Base-by-base conservation (phyloP, 441 rosid genomes). In the Sinapis alba region DNA sequence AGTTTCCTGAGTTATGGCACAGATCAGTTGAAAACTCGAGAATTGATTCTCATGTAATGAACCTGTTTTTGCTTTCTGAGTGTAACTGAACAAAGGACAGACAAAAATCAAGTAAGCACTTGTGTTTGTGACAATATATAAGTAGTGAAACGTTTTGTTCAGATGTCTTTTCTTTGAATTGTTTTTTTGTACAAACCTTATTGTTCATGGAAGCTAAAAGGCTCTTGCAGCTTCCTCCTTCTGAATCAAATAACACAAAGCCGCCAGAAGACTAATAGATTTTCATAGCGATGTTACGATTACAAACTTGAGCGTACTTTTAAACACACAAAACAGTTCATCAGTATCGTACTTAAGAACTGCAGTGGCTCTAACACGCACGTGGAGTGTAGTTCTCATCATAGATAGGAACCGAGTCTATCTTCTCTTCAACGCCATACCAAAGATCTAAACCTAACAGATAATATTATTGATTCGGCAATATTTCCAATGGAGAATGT, bases 341-440 rank as follows among this genome's bases (percentile, higher is more conserved):
- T 88, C 89, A 2, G 87, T 85, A 62, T 89, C 93, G 61, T 83
- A 83, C 1, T 83, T 83, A 67, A 92, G 90, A 63, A 93, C 92
- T 85, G 84, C 70, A 70, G 2, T 21, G 7, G 9, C 19, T 5
- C n/a, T 0, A 5, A 21, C 7, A 19, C 51, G n/a, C n/a, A n/a
- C n/a, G n/a, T n/a, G n/a, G n/a, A n/a, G n/a, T n/a, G n/a, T n/a
- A n/a, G n/a, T n/a, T n/a, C 15, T 1, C 0, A 13, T 18, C 4
- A 43, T 10, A 0, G 16, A 21, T 4, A 12, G 0, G 23, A 2
- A 62, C 16, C 0, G 0, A 0, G 10, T 0, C 10, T 0, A 34
- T 11, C 4, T 2, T 20, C 2, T 23, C n/a, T 4, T 7, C 16
- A 5, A 57, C 7, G 12, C 6, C 0, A 3, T 24, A 3, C 15